Evolutionary conservation across 2,329 filamentous ascomycete genomes (phyloP).

Genomic region (Hymenoscyphus occultus): DNA sequence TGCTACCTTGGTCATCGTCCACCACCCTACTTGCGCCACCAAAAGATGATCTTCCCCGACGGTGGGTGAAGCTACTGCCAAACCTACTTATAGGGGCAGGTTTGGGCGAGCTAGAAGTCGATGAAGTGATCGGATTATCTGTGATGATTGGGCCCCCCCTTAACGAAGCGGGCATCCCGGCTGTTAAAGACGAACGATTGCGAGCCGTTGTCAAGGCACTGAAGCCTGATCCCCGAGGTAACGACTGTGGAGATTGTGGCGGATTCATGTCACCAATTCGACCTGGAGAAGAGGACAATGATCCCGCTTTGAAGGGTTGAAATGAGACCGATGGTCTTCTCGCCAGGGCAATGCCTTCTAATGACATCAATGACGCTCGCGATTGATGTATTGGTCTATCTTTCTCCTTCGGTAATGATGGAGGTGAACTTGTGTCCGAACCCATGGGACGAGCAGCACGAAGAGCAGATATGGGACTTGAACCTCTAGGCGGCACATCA

Average conservation of each 20-base stretch:
- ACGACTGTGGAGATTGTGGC: constrained; percentile 55
- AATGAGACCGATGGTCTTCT: constrained; percentile 84
- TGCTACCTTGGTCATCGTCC: constrained; percentile 75
- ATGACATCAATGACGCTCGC: constrained; percentile 39
- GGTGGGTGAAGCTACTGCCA: constrained; percentile 90
- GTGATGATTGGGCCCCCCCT: constrained; percentile 62
- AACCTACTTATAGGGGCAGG: constrained; percentile 77
- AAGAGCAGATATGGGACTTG: constrained; percentile 82
- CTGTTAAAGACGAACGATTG: constrained; percentile 70
- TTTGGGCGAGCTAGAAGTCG: constrained; percentile 73
- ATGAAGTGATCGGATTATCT: constrained; percentile 60
- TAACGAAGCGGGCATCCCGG: constrained; percentile 71
- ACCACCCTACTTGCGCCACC: constrained; percentile 63
- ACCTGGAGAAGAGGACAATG: constrained; percentile 83
- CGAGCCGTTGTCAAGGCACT: constrained; percentile 55
- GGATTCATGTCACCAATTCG: constrained; percentile 35
- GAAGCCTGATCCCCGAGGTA: constrained; percentile 47
- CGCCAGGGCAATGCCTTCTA: constrained; percentile 50
- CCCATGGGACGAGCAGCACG: constrained; percentile 61
- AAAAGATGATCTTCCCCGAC: constrained; percentile 73
- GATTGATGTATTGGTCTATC: constrained; percentile 33
- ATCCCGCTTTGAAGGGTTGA: constrained; percentile 94
- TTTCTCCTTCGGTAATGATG: constrained; percentile 45
- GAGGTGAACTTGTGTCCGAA: constrained; percentile 58
- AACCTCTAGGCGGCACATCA: constrained; percentile 70